Percentiles rank a stretch among this genome's conserved stretches.
Evolutionary conservation across 192 early-diverging fungal genomes (phyloP).

Genomic region (Dissophora globulifera): DNA sequence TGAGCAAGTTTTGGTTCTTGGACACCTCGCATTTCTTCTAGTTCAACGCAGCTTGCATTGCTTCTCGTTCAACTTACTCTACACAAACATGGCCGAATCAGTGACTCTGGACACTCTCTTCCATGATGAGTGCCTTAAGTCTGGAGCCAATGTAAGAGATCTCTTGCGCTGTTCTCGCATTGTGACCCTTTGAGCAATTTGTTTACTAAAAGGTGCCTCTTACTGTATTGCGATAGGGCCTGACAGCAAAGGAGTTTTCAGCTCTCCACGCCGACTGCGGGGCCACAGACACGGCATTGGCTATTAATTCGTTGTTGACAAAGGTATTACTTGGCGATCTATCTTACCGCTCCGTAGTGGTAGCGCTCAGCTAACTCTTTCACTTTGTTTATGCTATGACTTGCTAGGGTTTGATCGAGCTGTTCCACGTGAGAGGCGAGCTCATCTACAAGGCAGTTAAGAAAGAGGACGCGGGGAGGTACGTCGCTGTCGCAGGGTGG

Average conservation of each 20-base stretch:
- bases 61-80: no score
- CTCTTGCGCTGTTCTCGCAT: no score
- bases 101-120: constrained; percentile 22
- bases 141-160: constrained; percentile 14
- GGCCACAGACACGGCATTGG: constrained; percentile 7
- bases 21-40: no score
- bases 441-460: constrained; percentile 42
- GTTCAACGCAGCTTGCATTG: no score
- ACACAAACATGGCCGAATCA: constrained; percentile 12
- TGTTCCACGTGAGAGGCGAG: constrained; percentile 41
- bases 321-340: constrained; percentile 10
- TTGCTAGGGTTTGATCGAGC: constrained; percentile 34
- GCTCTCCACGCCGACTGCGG: constrained; percentile 11
- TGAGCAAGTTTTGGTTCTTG: no score
- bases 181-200: no score
- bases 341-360: no score
- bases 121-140: constrained; percentile 27
- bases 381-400: neutral
- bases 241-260: constrained; percentile 27
- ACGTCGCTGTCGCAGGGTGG: no score
- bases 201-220: neutral
- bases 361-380: no score
- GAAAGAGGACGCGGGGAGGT: constrained; percentile 45
- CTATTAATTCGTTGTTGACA: constrained; percentile 26
- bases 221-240: constrained; percentile 9